Conservation (phyloP, 1,139 yeast genomes). For the Suhomyces taliae region DNA sequence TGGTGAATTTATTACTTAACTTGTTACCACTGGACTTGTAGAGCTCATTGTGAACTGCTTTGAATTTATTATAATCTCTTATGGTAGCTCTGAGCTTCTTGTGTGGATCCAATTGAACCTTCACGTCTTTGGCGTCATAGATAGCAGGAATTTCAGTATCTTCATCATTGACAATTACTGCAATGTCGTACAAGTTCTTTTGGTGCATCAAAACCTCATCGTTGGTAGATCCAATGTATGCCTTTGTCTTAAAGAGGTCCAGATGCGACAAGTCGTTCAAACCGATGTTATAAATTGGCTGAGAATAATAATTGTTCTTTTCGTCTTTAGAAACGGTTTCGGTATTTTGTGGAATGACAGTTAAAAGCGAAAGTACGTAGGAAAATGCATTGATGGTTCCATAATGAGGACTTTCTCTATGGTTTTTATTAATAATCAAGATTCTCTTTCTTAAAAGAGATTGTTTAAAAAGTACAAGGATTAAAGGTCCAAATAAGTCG, state of each 20-base stretch:
- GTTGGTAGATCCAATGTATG: slow-evolving; percentile 65
- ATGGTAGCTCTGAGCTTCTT: slow-evolving; percentile 29
- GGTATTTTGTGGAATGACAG: slow-evolving; percentile 38
- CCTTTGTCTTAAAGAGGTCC: slow-evolving; percentile 21
- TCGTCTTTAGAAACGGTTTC: slow-evolving; percentile 19
- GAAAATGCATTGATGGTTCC: slow-evolving; percentile 26
- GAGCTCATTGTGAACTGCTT: slow-evolving; percentile 32
- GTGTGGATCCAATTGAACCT: slow-evolving; percentile 10
- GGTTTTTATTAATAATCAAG: slow-evolving; percentile 47
- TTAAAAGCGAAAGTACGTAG: slow-evolving; percentile 36
- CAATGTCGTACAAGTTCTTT: slow-evolving; percentile 53
- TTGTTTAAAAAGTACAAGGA: slow-evolving; percentile 70
- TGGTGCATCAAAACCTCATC: slow-evolving; percentile 68
- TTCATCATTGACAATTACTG: slow-evolving; percentile 28
- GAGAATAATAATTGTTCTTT: slow-evolving; percentile 25
- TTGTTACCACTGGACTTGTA: slow-evolving; percentile 8
- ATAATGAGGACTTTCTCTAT: slow-evolving; percentile 6
- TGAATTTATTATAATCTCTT: slow-evolving; percentile 41
- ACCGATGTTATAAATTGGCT: slow-evolving; percentile 66
- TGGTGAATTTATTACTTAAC: slow-evolving; percentile 10
- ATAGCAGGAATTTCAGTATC: slow-evolving; percentile 13
- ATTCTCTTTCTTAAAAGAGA: slow-evolving; percentile 63
- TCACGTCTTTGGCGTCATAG: slow-evolving; percentile 8
- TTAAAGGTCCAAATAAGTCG: slow-evolving; percentile 65
- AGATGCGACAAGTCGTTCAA: slow-evolving; percentile 50